Conservation (phyloP, 2,329 filamentous ascomycete species). For the Pseudogymnoascus sp. region DNA sequence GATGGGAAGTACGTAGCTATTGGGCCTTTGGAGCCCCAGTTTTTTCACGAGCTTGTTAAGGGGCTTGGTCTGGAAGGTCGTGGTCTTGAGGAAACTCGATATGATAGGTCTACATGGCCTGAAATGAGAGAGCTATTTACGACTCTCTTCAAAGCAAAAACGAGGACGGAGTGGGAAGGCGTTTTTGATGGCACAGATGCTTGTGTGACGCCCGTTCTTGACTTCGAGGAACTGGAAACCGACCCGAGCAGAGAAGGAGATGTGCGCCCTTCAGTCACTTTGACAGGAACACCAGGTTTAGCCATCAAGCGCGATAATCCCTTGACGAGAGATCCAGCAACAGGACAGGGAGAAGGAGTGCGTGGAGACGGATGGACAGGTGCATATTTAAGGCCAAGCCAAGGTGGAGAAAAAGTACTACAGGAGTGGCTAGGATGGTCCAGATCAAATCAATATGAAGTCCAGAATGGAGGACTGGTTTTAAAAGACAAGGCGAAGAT, state of each 20-base stretch:
- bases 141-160: slow-evolving; percentile 57
- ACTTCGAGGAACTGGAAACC: slow-evolving; percentile 60
- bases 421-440: slow-evolving; percentile 70
- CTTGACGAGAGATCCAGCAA: slow-evolving; percentile 26
- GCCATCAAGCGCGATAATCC: slow-evolving; percentile 45
- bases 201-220: slow-evolving; percentile 81
- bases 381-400: slow-evolving; percentile 51
- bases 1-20: slow-evolving; percentile 77
- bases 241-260: slow-evolving; percentile 49
- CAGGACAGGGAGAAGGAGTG: slow-evolving; percentile 55
- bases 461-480: slow-evolving; percentile 54
- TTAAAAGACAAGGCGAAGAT: slow-evolving; percentile 37
- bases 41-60: slow-evolving; percentile 61
- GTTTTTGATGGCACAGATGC: slow-evolving; percentile 89
- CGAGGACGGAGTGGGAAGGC: slow-evolving; percentile 70
- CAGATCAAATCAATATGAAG: slow-evolving; percentile 61
- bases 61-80: slow-evolving; percentile 52
- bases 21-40: slow-evolving; percentile 83
- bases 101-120: slow-evolving; percentile 59
- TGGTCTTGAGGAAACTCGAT: slow-evolving; percentile 43
- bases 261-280: slow-evolving; percentile 60
- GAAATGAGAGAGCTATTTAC: slow-evolving; percentile 54
- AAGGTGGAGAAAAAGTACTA: slow-evolving; percentile 64
- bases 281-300: slow-evolving; percentile 61
- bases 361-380: slow-evolving; percentile 60